These are phyloP conservation scores for Cystobasidium slooffiae DNA, from an alignment of 1,284 basidiomycete genomes.

Conservation along the genomic window DNA sequence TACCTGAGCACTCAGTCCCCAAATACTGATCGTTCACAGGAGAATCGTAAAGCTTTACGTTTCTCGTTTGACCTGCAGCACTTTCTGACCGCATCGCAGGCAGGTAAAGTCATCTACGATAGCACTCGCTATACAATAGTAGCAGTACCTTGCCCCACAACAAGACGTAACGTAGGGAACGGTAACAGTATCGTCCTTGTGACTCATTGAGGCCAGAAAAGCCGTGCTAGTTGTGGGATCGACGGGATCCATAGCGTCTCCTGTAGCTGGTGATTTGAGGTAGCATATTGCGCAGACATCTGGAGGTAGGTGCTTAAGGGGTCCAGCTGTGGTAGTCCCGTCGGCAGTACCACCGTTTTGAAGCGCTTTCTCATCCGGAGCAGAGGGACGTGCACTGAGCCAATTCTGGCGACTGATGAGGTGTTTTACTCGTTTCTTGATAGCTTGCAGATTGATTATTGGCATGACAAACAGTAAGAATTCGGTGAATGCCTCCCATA, in stretches of 20 bases:
- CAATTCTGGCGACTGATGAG: constrained; percentile 51
- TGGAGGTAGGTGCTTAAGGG: constrained; percentile 55
- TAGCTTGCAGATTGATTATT: constrained; percentile 70
- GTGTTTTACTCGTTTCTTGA: constrained; percentile 64
- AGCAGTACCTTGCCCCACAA: constrained; percentile 50
- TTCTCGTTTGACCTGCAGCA: neutral
- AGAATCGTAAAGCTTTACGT: no score
- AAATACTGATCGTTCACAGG: no score
- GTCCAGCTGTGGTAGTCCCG: constrained; percentile 48
- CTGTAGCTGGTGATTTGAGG: constrained; percentile 46
- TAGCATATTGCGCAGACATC: constrained; percentile 60
- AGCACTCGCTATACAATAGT: constrained; percentile 51
- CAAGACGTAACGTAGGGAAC: constrained; percentile 51
- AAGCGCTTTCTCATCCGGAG: constrained; percentile 19
- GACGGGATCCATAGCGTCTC: constrained; percentile 33
- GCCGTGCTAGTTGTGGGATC: constrained; percentile 42
- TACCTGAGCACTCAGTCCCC: no score
- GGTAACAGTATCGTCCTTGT: constrained; percentile 45
- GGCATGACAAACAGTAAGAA: constrained; percentile 92
- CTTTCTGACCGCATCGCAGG: constrained; percentile 15
- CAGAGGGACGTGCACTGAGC: constrained; percentile 51
- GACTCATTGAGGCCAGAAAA: constrained; percentile 39
- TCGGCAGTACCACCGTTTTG: constrained; percentile 51
- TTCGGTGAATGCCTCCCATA: constrained; percentile 97
- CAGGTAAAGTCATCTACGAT: constrained; percentile 13